Evolutionary conservation across 768 basidiomycete genomes (phyloP).

Genomic region (Boletus barrowsii): DNA sequence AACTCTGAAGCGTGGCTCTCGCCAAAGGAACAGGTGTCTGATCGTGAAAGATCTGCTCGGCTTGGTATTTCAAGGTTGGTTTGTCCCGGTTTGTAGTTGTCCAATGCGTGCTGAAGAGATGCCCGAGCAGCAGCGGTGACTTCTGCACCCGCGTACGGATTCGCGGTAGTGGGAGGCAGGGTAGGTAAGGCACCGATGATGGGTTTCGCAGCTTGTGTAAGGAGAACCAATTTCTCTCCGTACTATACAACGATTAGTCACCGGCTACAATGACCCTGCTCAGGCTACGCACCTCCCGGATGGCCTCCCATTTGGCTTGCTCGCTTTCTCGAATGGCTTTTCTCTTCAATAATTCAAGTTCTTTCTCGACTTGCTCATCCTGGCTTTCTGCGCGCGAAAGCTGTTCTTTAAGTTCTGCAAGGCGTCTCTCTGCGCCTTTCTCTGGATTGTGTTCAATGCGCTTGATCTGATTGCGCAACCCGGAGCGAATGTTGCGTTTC

Average conservation of each 20-base stretch:
- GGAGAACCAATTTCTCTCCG: constrained; percentile 72
- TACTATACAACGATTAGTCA: constrained; percentile 45
- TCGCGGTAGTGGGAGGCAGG: constrained; percentile 55
- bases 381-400: constrained; percentile 62
- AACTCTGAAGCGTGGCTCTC: constrained; percentile 80
- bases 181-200: constrained; percentile 62
- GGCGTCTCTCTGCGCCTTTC: constrained; percentile 48
- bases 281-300: constrained; percentile 59
- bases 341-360: constrained; percentile 68
- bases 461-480: constrained; percentile 57
- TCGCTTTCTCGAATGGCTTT: constrained; percentile 78
- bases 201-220: constrained; percentile 67
- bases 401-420: constrained; percentile 68
- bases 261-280: background rate
- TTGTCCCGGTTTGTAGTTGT: constrained; percentile 71
- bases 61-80: constrained; percentile 48
- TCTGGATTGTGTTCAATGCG: constrained; percentile 66
- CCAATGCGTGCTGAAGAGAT: constrained; percentile 72
- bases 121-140: constrained; percentile 69
- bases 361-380: constrained; percentile 64
- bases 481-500: constrained; percentile 57
- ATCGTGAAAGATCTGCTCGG: constrained; percentile 55
- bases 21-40: constrained; percentile 80
- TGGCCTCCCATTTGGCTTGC: constrained; percentile 72
- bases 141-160: constrained; percentile 60